Evolutionary conservation across 805 yeast genomes (phyloP).

Genomic region (Candida dajiaensis): DNA sequence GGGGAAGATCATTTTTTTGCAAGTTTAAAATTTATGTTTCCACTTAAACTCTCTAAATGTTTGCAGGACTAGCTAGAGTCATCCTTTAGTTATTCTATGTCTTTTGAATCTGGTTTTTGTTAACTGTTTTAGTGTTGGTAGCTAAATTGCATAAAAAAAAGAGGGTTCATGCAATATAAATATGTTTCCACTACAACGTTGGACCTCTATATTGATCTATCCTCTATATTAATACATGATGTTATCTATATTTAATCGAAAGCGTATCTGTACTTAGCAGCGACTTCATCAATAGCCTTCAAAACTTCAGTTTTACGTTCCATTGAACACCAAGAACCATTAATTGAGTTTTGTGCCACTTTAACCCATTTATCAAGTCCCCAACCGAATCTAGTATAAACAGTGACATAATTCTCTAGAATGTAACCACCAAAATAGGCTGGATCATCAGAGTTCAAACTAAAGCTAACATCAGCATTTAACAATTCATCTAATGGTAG

Average conservation of each 20-base stretch:
- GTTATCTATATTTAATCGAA: background rate
- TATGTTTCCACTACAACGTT: no score
- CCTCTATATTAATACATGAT: no score
- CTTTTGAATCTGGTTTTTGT: no score
- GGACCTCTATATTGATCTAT: background rate
- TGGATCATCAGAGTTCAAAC: slow-evolving; percentile 75
- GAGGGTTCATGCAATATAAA: no score
- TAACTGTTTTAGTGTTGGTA: no score
- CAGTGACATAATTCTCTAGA: slow-evolving; percentile 65
- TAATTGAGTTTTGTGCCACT: slow-evolving; percentile 60
- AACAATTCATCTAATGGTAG: slow-evolving; percentile 60
- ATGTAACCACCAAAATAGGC: slow-evolving; percentile 85
- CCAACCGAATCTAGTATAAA: slow-evolving; percentile 62
- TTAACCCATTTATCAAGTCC: slow-evolving; percentile 52
- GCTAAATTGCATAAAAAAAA: no score
- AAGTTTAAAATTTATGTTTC: no score
- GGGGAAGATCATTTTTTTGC: slow-evolving; percentile 26
- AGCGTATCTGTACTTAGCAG: slow-evolving; percentile 28
- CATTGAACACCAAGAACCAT: slow-evolving; percentile 69
- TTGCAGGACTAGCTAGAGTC: no score
- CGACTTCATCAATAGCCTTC: slow-evolving; percentile 35
- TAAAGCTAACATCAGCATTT: slow-evolving; percentile 60
- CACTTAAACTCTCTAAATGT: no score
- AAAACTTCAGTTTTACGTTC: slow-evolving; percentile 46
- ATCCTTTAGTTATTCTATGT: no score